These are phyloP conservation scores for Lentinula novae-zelandiae DNA, from an alignment of 1,284 basidiomycete species.

Conservation along the genomic window DNA sequence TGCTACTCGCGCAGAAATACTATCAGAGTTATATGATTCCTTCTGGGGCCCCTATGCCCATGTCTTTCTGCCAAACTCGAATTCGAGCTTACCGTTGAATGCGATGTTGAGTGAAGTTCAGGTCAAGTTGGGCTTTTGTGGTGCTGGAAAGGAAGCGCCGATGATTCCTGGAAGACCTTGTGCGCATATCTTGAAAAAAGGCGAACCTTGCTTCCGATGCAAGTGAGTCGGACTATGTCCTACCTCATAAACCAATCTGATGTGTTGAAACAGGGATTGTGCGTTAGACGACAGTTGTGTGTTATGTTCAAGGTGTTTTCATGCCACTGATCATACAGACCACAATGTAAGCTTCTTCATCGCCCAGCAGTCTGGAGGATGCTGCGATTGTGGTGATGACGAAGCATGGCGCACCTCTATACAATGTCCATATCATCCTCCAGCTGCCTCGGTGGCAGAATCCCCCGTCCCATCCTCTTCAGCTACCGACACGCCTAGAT, in stretches of 20 bases:
- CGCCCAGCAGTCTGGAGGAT: conserved; percentile 85
- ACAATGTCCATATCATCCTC: conserved; percentile 70
- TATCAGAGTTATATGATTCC: conserved; percentile 73
- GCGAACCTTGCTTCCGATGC: conserved; percentile 87
- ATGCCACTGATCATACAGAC: conserved; percentile 74
- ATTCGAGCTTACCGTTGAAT: conserved; percentile 56
- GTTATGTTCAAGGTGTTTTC: conserved; percentile 85
- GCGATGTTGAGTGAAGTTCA: conserved; percentile 67
- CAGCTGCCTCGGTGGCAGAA: conserved; percentile 26
- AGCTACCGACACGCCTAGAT: conserved; percentile 29
- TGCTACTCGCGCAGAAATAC: conserved; percentile 68
- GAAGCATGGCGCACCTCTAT: conserved; percentile 78
- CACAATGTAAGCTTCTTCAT: conserved; percentile 93
- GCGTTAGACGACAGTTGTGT: conserved; percentile 86
- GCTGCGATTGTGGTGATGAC: conserved; percentile 89
- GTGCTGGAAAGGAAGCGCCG: conserved; percentile 54
- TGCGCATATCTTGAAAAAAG: conserved; percentile 77
- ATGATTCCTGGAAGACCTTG: conserved; percentile 65
- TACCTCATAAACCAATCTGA: not conserved
- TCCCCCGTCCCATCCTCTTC: conserved; percentile 18
- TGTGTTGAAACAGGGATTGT: conserved; percentile 64
- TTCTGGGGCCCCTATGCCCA: conserved; percentile 74
- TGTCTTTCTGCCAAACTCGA: conserved; percentile 63
- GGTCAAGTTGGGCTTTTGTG: conserved; percentile 46
- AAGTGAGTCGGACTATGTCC: conserved; percentile 55